phyloP scores from a whole-genome alignment of 495 filamentous ascomycete species.

The Evansstolkia leycettana region DNA sequence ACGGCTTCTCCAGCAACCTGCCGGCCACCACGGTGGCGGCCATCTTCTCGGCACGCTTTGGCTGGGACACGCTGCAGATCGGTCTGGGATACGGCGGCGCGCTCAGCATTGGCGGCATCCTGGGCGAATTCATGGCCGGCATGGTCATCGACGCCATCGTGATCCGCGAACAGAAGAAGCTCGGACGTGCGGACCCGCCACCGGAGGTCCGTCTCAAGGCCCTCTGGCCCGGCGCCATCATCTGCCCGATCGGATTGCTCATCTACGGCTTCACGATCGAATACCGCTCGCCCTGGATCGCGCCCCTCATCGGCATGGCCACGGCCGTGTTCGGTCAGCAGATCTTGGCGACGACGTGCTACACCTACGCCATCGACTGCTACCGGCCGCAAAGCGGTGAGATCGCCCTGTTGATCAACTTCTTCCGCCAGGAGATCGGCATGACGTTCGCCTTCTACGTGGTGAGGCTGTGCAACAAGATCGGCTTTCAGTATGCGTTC shows the following conservation, averaged over 20 bases:
- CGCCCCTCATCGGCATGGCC: conserved; percentile 18
- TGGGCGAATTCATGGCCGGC: conserved; percentile 23
- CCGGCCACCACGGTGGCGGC: too few species aligned
- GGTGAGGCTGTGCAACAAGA: conserved; percentile 16
- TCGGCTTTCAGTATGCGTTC: too few species aligned
- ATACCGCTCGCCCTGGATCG: conserved; percentile 19
- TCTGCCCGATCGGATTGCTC: too few species aligned
- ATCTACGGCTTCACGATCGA: too few species aligned
- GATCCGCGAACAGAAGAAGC: too few species aligned
- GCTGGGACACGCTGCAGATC: conserved; percentile 21
- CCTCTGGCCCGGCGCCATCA: too few species aligned
- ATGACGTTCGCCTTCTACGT: conserved; percentile 25
- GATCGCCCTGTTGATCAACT: conserved; percentile 21
- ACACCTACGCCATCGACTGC: conserved; percentile 20
- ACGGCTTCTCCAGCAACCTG: too few species aligned
- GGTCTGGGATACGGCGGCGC: conserved; percentile 23
- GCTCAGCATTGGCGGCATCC: conserved; percentile 20
- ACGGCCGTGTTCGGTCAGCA: conserved; percentile 26
- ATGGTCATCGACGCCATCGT: conserved; percentile 19
- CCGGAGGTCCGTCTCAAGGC: too few species aligned
- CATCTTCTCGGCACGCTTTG: conserved; percentile 18
- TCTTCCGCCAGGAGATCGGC: conserved; percentile 20
- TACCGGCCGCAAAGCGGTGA: conserved; percentile 12
- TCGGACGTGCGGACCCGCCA: too few species aligned
- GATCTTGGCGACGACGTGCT: conserved; percentile 19